Evolutionary conservation across 768 basidiomycete species (phyloP).

Genomic region (button mushroom (Agaricus bisporus)): DNA sequence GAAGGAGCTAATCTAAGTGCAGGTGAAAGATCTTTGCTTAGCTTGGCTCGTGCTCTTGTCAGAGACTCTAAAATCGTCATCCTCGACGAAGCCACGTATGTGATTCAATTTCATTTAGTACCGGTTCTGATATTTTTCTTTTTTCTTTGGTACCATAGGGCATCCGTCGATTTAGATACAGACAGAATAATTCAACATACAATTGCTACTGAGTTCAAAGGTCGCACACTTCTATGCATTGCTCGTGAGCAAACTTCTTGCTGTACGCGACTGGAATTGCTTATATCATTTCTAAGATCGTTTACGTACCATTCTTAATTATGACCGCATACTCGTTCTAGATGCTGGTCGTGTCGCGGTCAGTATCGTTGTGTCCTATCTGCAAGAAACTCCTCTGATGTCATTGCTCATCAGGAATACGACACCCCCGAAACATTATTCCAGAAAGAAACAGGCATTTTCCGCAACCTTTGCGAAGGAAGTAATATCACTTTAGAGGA

Average conservation of each 20-base stretch:
- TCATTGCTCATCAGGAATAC: constrained; percentile 36
- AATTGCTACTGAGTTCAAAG: constrained; percentile 65
- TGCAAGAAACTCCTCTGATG: not conserved
- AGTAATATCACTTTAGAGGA: constrained; percentile 21
- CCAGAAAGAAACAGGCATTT: constrained; percentile 40
- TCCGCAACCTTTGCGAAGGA: constrained; percentile 50
- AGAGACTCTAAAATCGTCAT: constrained; percentile 71
- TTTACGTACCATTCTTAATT: constrained; percentile 69
- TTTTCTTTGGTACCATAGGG: constrained; percentile 20
- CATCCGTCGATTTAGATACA: constrained; percentile 73
- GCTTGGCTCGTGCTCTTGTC: constrained; percentile 75
- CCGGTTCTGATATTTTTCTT: not conserved
- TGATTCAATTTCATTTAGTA: not conserved
- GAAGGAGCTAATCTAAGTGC: constrained; percentile 74
- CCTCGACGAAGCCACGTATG: constrained; percentile 70
- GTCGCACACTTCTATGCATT: constrained; percentile 72
- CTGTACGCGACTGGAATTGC: constrained; percentile 12
- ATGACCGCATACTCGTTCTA: constrained; percentile 68
- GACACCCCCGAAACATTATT: constrained; percentile 52
- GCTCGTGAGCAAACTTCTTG: constrained; percentile 46
- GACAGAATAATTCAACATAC: constrained; percentile 80
- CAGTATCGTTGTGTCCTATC: constrained; percentile 5
- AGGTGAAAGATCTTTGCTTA: constrained; percentile 66
- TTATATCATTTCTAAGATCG: constrained; percentile 38
- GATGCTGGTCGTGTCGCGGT: constrained; percentile 55